Base-by-base conservation (phyloP, 2,329 filamentous ascomycete species). In the Fusarium sp. region DNA sequence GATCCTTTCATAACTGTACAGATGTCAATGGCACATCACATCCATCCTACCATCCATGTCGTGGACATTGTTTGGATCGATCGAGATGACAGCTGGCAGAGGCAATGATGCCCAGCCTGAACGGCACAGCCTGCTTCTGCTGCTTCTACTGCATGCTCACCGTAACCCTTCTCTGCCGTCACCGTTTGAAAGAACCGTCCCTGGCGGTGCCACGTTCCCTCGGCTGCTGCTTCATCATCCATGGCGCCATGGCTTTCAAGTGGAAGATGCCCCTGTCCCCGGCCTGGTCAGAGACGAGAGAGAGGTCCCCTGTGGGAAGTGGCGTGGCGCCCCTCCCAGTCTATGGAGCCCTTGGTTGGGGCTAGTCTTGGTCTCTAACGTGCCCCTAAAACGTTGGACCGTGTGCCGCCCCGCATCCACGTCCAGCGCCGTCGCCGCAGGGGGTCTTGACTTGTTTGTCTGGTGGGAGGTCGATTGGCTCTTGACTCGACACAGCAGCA, bases 131-230 rank as follows among this genome's bases (percentile, higher is more conserved):
- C 45, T 50, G 41, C 20, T 20, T 25, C 45, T 50, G 27, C 27
- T 30, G 27, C 27, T 30, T 30, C 27, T 30, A 30, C 27, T 30
- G 27, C 27, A 30, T 30, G 25, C 45, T 50, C 45, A 50, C 45
- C 45, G 45, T 50, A 50, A 50, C 25, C 39, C 23, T 27, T 50
- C 8, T 27, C 23, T 18, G 14, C 48, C 48, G 48, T 52, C 48
- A 52, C 48, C 48, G 48, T 52, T 52, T 52, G 48, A n/a, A 13
- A 32, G 58, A 52, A 59, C 63, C 64, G 67, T 67, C 69, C 64
- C 72, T 76, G 68, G 67, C 67, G 68, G 71, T 77, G 76, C 76
- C 76, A 78, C 76, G 76, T 78, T 77, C 67, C 48, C 59, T 60
- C 63, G 45, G 68, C 57, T 59, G 54, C 68, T 27, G 64, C 54